These are phyloP conservation scores for Saccharum spontaneum DNA, from an alignment of 176 grass and related monocot species.

Conservation along the genomic window DNA sequence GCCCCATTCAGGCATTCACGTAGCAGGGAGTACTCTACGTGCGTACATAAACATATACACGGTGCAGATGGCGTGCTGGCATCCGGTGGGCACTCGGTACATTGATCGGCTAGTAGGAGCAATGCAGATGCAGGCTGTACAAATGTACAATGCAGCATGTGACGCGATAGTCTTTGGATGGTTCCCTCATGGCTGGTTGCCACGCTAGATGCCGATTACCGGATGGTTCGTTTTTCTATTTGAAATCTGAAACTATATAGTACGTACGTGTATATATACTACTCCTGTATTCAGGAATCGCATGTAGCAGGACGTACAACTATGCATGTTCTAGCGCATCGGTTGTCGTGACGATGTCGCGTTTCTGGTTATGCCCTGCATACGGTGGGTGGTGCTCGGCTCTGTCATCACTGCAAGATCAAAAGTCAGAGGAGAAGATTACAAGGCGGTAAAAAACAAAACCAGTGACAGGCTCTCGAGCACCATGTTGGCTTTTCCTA, in stretches of 20 bases:
- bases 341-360: slow-evolving; percentile 35
- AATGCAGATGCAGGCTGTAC: background rate
- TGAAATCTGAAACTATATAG: background rate
- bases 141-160: background rate
- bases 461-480: slow-evolving; percentile 8
- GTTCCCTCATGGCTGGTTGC: background rate
- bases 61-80: background rate
- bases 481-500: slow-evolving; percentile 38
- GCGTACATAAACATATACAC: background rate
- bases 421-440: slow-evolving; percentile 51
- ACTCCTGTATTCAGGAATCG: background rate
- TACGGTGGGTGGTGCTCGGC: background rate
- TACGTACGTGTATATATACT: too few species aligned
- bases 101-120: too few species aligned
- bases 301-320: background rate
- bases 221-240: background rate
- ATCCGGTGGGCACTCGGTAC: too few species aligned
- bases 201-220: background rate
- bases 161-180: background rate
- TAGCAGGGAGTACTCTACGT: too few species aligned
- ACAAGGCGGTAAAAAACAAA: slow-evolving; percentile 53
- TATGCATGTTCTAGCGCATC: slow-evolving; percentile 31
- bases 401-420: background rate
- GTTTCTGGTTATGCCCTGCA: background rate
- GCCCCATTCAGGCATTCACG: background rate